These are phyloP conservation scores for Curvularia hawaiiensis DNA, from an alignment of 2,329 filamentous ascomycete species.

Conservation along the genomic window DNA sequence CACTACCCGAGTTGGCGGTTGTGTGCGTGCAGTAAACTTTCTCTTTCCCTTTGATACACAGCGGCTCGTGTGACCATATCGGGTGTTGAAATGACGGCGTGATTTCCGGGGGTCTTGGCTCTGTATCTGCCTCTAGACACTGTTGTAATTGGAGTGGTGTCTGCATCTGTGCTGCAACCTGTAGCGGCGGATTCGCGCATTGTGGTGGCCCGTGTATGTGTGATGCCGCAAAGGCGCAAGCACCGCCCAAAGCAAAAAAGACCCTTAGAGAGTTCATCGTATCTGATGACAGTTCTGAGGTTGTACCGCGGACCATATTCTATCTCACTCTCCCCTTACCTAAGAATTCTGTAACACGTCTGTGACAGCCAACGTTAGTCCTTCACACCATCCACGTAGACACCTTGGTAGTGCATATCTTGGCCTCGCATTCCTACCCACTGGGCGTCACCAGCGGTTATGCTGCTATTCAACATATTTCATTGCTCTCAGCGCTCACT, in stretches of 20 bases:
- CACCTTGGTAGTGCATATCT: neutral
- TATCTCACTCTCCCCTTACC: conserved; percentile 9
- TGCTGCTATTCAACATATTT: neutral
- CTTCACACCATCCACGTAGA: neutral
- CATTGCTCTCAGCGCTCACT: neutral
- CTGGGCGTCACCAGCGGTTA: neutral
- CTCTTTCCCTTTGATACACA: conserved; percentile 17
- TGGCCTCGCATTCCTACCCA: neutral
- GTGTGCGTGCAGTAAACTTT: conserved; percentile 29
- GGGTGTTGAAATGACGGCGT: conserved; percentile 6
- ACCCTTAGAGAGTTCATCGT: conserved; percentile 18
- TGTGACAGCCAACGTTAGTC: conserved; percentile 21
- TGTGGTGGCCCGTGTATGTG: conserved; percentile 9
- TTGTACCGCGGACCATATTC: conserved; percentile 8
- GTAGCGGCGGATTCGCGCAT: conserved; percentile 17
- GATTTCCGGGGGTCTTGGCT: neutral
- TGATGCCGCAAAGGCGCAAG: conserved; percentile 1
- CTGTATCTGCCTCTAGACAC: conserved; percentile 7
- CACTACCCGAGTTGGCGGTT: conserved; percentile 16
- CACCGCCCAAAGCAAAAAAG: conserved; percentile 13
- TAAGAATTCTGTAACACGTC: conserved; percentile 22
- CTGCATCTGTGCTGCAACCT: conserved; percentile 16
- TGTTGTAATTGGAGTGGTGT: conserved; percentile 15
- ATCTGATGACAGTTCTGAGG: conserved; percentile 2
- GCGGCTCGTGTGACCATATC: conserved; percentile 22